Percentiles rank a stretch among this genome's conserved stretches.
Conservation (phyloP, 2,329 filamentous ascomycete species). For the Alternaria atra region DNA sequence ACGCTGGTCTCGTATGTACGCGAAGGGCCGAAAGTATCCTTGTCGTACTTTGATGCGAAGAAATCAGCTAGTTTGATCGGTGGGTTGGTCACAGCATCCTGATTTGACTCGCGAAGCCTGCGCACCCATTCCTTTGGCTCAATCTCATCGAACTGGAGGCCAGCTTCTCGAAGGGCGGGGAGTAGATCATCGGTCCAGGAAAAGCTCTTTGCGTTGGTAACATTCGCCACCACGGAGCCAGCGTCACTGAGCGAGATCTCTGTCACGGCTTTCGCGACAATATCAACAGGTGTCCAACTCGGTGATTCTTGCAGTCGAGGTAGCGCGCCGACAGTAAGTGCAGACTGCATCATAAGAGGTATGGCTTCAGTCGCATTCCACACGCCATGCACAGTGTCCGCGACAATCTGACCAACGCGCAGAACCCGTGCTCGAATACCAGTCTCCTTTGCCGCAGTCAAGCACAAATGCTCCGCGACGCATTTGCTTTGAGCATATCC, state of each 20-base stretch:
- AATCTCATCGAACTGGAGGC: conserved; percentile 42
- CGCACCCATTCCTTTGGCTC: conserved; percentile 36
- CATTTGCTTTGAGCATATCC: conserved; percentile 62
- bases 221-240: conserved; percentile 57
- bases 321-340: conserved; percentile 57
- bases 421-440: conserved; percentile 37
- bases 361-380: conserved; percentile 63
- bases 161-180: conserved; percentile 58
- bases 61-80: conserved; percentile 64
- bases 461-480: conserved; percentile 57
- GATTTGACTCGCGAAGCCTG: conserved; percentile 55
- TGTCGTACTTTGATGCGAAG: conserved; percentile 62
- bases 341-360: conserved; percentile 60
- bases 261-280: conserved; percentile 33
- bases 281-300: conserved; percentile 46
- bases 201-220: conserved; percentile 62
- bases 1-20: conserved; percentile 28
- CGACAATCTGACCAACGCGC: conserved; percentile 58
- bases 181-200: conserved; percentile 64
- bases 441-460: conserved; percentile 23
- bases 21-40: conserved; percentile 19
- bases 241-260: conserved; percentile 36
- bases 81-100: conserved; percentile 61
- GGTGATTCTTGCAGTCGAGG: conserved; percentile 54
- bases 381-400: conserved; percentile 56